Evolutionary conservation across 495 filamentous ascomycete species (phyloP).

Genomic region (Aspergillus sclerotioniger): DNA sequence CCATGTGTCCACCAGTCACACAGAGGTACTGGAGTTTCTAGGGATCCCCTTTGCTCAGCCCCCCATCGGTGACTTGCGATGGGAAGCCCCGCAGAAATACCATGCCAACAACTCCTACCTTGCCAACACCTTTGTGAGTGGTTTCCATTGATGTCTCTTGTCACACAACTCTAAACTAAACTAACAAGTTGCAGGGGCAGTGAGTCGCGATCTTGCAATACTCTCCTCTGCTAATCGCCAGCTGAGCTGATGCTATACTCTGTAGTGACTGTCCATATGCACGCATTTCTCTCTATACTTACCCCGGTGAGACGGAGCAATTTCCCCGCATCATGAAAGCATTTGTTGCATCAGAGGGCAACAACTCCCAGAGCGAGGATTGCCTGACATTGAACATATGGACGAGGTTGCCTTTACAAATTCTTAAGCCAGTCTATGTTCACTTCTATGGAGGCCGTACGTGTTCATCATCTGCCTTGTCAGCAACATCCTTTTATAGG

Average conservation of each 20-base stretch:
- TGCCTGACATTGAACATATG: conserved; percentile 50
- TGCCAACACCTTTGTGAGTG: not conserved
- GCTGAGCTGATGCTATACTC: not conserved
- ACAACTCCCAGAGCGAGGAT: conserved; percentile 37
- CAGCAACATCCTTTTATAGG: too few species aligned
- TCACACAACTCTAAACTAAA: not conserved
- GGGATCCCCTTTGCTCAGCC: not conserved
- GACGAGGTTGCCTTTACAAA: conserved; percentile 27
- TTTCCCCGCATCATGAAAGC: conserved; percentile 19
- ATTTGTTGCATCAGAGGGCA: conserved; percentile 20
- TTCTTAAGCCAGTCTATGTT: conserved; percentile 33
- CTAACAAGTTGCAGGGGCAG: not conserved
- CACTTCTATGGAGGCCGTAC: conserved; percentile 39
- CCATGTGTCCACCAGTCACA: not conserved
- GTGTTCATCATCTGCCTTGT: too few species aligned
- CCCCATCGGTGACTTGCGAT: not conserved
- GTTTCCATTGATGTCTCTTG: not conserved
- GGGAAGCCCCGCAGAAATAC: not conserved
- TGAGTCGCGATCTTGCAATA: not conserved
- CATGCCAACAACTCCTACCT: not conserved
- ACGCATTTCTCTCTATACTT: not conserved
- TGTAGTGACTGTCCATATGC: not conserved
- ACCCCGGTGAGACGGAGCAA: not conserved
- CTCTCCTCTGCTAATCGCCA: not conserved
- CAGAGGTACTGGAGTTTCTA: not conserved